phyloP scores from a whole-genome alignment of 78 protist genomes.

The Acrasis kona region DNA sequence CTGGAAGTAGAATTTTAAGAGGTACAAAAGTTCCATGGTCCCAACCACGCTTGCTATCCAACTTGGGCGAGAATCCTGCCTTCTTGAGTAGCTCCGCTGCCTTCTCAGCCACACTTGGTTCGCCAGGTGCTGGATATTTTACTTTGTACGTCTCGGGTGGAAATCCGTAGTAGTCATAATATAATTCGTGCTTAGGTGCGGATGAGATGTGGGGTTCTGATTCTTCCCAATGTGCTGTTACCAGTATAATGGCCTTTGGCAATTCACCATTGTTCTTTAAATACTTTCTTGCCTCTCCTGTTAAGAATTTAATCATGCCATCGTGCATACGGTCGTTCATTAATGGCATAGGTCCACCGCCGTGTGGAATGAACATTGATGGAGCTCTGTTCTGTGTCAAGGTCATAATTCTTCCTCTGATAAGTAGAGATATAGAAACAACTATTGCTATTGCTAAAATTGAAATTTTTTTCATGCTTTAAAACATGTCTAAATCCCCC shows the following conservation, averaged over 20 bases:
- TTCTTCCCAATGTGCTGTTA: conserved; percentile 43
- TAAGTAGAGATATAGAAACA: too few species aligned
- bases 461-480: too few species aligned
- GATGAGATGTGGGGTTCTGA: conserved; percentile 6
- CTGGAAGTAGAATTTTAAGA: conserved; percentile 26
- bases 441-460: too few species aligned
- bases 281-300: too few species aligned
- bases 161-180: conserved; percentile 52
- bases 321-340: too few species aligned
- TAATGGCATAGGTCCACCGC: too few species aligned
- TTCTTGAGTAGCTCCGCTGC: conserved; percentile 6
- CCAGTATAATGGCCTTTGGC: background rate
- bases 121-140: conserved; percentile 26
- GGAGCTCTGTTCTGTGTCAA: too few species aligned
- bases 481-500: too few species aligned
- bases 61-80: background rate
- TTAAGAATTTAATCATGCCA: too few species aligned
- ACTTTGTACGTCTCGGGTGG: conserved; percentile 22
- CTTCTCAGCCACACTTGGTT: conserved; percentile 6
- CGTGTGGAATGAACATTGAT: too few species aligned
- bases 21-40: conserved; percentile 50
- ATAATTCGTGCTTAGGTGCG: conserved; percentile 8
- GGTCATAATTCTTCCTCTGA: too few species aligned
- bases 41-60: conserved; percentile 28
- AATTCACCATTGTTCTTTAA: background rate